These are phyloP conservation scores for Chlorophyllum brunneum DNA, from an alignment of 768 basidiomycete genomes.

Conservation along the genomic window DNA sequence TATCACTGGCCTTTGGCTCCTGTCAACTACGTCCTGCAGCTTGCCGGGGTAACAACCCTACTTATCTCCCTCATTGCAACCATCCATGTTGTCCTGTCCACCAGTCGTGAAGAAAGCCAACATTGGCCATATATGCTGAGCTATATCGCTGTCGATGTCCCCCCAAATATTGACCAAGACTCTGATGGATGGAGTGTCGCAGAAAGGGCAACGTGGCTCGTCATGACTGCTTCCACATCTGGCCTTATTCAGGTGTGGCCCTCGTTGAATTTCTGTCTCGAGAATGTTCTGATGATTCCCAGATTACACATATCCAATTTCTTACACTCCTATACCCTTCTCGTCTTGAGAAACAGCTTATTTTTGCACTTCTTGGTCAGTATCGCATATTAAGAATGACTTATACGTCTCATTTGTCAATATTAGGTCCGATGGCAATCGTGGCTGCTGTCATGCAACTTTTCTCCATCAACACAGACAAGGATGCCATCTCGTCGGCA, in stretches of 20 bases:
- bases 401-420: not conserved
- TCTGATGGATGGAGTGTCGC: constrained; percentile 53
- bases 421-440: constrained; percentile 86
- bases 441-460: constrained; percentile 83
- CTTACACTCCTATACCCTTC: constrained; percentile 94
- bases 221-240: constrained; percentile 83
- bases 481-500: constrained; percentile 57
- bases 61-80: constrained; percentile 77
- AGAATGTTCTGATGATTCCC: not conserved
- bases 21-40: constrained; percentile 87
- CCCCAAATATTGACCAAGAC: constrained; percentile 39
- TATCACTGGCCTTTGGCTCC: constrained; percentile 95
- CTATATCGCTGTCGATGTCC: constrained; percentile 81
- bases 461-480: constrained; percentile 54
- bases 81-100: constrained; percentile 66
- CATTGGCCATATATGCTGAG: constrained; percentile 95
- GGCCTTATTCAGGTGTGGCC: constrained; percentile 78
- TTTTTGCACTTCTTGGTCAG: constrained; percentile 78
- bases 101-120: constrained; percentile 56
- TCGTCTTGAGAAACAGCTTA: constrained; percentile 78
- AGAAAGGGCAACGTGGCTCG: constrained; percentile 74
- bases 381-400: constrained; percentile 11
- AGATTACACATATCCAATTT: constrained; percentile 98
- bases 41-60: constrained; percentile 78
- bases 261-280: not conserved